Percentiles rank a stretch among this genome's conserved stretches.
phyloP scores from a whole-genome alignment of 495 filamentous ascomycete species.

The Aspergillus hancockii region DNA sequence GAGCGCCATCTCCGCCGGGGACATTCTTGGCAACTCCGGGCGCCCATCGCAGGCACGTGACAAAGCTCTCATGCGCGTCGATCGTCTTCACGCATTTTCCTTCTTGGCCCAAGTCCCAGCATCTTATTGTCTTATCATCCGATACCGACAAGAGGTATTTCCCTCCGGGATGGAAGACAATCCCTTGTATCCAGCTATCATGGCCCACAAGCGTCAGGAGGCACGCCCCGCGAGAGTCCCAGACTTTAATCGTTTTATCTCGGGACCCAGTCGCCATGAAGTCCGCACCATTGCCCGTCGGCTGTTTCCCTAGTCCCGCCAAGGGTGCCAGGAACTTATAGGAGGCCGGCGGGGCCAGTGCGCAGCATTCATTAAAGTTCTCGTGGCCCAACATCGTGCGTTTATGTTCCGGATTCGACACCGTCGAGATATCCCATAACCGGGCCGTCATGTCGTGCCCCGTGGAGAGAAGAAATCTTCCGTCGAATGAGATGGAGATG shows the following conservation, averaged over 20 bases:
- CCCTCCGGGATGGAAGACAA: constrained; percentile 90
- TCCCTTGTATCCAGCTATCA: constrained; percentile 88
- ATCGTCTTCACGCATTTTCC: constrained; percentile 84
- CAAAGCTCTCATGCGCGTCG: constrained; percentile 82
- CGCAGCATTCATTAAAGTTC: constrained; percentile 83
- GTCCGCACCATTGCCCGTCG: constrained; percentile 75
- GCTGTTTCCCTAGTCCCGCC: constrained; percentile 81
- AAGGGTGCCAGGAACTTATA: constrained; percentile 76
- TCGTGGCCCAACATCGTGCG: constrained; percentile 85
- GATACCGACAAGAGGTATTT: constrained; percentile 83
- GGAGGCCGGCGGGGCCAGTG: constrained; percentile 75
- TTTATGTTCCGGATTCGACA: constrained; percentile 62
- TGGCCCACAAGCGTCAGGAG: constrained; percentile 87
- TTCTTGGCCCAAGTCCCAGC: constrained; percentile 92
- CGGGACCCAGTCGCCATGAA: constrained; percentile 88
- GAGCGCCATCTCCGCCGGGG: neutral
- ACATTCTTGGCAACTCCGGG: constrained; percentile 64
- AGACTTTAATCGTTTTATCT: constrained; percentile 88
- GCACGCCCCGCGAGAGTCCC: constrained; percentile 83
- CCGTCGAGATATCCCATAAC: constrained; percentile 77
- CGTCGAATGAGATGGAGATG: constrained; percentile 77
- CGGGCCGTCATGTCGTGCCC: constrained; percentile 81
- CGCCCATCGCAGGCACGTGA: constrained; percentile 89
- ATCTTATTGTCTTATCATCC: constrained; percentile 88
- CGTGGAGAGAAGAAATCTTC: constrained; percentile 74